Evolutionary conservation across 2,329 filamentous ascomycete genomes (phyloP), one percentile per base, ranked within the genome.

Genomic region (Aspergillus neotritici): DNA sequence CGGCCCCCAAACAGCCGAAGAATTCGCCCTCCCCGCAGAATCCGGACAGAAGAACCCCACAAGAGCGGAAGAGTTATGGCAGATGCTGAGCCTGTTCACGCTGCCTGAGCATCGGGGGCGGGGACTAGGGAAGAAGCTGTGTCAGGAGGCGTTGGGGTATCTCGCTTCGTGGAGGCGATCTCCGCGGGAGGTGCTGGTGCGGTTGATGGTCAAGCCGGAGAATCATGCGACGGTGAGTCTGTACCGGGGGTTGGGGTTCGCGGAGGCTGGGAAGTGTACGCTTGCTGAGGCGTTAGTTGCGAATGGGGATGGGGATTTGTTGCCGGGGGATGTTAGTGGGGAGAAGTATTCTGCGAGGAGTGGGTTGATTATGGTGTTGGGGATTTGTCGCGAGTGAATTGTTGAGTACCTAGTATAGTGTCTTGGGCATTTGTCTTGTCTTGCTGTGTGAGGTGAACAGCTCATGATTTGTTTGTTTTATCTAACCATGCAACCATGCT

Each of bases 41-140:
- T 55, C 57, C n/a, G 54, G 55, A 2, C 55, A 59, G 11, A 49
- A 46, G 7, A 32, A 41, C 1, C 49, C 49, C 7, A 46, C 45
- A 6, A 30, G 50, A 7, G 52, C 50, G 12, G 60, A 64, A 43
- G 56, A 50, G 45, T 51, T 49, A 39, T 65, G 56, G 56, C 56
- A 58, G 32, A 56, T 59, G 54, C 39, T 59, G 2, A 60, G 57
- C 28, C 37, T 66, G 32, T 64, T 64, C 41, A 61, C 57, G 0
- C 59, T 64, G 31, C 54, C 56, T 4, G 54, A 54, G 4, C 50
- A 64, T 44, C 60, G 63, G 1, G 58, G 62, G 4, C 48, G 48
- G 31, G 59, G 61, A 15, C 47, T 66, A 2, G 63, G 60, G 1
- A 44, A 41, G 17, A 55, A 47, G 10, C 33, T 59, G 8, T 59